These are phyloP conservation scores for Metschnikowia borealis DNA, from an alignment of 805 yeast species.

Conservation along the genomic window DNA sequence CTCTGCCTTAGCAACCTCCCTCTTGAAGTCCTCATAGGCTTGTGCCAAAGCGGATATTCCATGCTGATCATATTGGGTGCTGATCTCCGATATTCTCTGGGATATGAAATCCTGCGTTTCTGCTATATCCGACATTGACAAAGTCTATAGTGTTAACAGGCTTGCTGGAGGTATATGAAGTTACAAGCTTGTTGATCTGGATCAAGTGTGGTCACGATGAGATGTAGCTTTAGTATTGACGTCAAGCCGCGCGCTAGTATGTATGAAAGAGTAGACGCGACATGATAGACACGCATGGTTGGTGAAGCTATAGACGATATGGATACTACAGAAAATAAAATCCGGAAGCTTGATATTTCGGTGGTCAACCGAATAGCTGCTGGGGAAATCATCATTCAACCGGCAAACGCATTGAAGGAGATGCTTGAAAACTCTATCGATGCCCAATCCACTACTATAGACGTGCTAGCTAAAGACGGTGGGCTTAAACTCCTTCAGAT, in stretches of 20 bases:
- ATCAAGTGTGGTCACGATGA: neutral
- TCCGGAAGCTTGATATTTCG: slow-evolving; percentile 48
- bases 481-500: slow-evolving; percentile 84
- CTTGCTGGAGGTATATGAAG: neutral
- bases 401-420: slow-evolving; percentile 92
- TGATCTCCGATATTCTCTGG: slow-evolving; percentile 11
- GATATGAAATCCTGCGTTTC: slow-evolving; percentile 8
- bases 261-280: slow-evolving; percentile 1
- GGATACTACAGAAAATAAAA: slow-evolving; percentile 2
- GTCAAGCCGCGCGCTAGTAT: neutral
- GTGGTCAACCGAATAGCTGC: slow-evolving; percentile 95
- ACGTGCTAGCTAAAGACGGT: slow-evolving; percentile 83
- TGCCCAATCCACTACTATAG: slow-evolving; percentile 71
- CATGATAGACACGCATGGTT: neutral
- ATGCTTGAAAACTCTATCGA: slow-evolving; percentile 89
- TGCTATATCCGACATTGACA: neutral
- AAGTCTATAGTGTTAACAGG: neutral
- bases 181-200: neutral
- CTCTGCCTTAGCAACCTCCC: slow-evolving; percentile 32
- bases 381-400: slow-evolving; percentile 92
- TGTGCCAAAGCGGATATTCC: slow-evolving; percentile 13
- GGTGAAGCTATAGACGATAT: neutral
- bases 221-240: neutral
- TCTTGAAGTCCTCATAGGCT: slow-evolving; percentile 28
- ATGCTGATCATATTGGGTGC: slow-evolving; percentile 9